A percentile compares a stretch with the other conserved stretches of the same genome.
phyloP scores from a whole-genome alignment of 176 grass and related monocot species.

The Avena insularis region DNA sequence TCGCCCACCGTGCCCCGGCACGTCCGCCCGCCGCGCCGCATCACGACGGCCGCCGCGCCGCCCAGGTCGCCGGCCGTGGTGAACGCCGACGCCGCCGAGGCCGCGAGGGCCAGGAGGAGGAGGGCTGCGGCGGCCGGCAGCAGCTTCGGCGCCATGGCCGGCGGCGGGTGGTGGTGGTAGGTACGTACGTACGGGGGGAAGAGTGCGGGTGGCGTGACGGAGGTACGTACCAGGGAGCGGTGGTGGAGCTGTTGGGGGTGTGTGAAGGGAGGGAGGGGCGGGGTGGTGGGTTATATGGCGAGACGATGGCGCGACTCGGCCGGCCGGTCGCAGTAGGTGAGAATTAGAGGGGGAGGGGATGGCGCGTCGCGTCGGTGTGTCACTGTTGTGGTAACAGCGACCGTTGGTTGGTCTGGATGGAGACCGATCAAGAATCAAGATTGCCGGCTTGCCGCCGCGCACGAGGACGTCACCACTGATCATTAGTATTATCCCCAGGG shows the following conservation, averaged over 20 bases:
- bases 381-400: conserved; percentile 40
- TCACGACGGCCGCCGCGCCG: conserved; percentile 20
- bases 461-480: background rate
- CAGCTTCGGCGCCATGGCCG: conserved; percentile 17
- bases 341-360: conserved; percentile 1
- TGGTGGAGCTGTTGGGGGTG: background rate
- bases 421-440: background rate
- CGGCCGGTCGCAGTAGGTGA: conserved; percentile 40
- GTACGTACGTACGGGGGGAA: background rate
- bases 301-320: conserved; percentile 22
- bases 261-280: background rate
- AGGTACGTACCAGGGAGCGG: background rate
- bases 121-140: background rate
- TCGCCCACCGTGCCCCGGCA: conserved; percentile 58
- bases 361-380: conserved; percentile 49
- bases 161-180: background rate
- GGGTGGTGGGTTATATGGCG: conserved; percentile 31
- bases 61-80: background rate
- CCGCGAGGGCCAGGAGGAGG: conserved; percentile 4
- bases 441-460: background rate
- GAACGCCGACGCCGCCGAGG: background rate
- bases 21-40: conserved; percentile 39
- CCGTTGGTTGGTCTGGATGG: conserved; percentile 33
- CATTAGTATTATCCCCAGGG: too few species aligned
- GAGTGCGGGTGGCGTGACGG: background rate